A percentile compares a stretch with the other conserved stretches of the same genome.
phyloP scores from a whole-genome alignment of 129 eudicot genomes.

The Erigeron canadensis region DNA sequence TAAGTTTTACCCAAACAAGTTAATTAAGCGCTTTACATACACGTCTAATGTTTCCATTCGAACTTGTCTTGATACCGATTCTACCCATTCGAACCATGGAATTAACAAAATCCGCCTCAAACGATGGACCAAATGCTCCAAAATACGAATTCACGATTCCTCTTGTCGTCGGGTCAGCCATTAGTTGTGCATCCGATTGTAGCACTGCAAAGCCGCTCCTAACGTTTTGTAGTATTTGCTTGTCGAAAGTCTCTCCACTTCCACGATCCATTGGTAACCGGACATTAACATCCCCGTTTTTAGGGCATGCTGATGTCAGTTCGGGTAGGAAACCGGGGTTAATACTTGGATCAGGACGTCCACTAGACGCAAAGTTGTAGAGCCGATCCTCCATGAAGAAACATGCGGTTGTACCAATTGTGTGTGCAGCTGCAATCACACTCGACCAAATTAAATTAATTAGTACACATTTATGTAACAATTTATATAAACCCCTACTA shows the following conservation, averaged over 20 bases:
- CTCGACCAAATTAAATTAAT: neutral
- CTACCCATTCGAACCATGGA: constrained; percentile 77
- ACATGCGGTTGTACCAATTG: constrained; percentile 80
- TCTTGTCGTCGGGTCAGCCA: constrained; percentile 47
- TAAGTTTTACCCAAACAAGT: constrained; percentile 6
- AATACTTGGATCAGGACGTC: constrained; percentile 64
- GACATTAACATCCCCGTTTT: constrained; percentile 33
- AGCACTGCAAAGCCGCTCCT: constrained; percentile 60
- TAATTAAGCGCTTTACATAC: constrained; percentile 54
- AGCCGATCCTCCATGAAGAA: constrained; percentile 65
- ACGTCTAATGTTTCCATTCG: constrained; percentile 60
- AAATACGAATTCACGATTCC: constrained; percentile 55
- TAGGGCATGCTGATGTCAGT: constrained; percentile 46
- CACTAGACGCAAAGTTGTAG: constrained; percentile 43
- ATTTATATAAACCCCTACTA: too few species aligned
- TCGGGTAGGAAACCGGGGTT: constrained; percentile 53
- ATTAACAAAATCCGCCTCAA: constrained; percentile 53
- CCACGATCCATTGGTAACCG: constrained; percentile 58
- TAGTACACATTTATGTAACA: neutral
- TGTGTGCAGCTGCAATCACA: constrained; percentile 63
- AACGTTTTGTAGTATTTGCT: constrained; percentile 49
- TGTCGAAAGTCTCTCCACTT: constrained; percentile 50
- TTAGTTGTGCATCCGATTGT: constrained; percentile 59
- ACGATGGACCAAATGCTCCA: constrained; percentile 44
- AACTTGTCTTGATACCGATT: constrained; percentile 44